Evolutionary conservation across 306 rosid genomes (phyloP).

Genomic region (Trifolium pratense): DNA sequence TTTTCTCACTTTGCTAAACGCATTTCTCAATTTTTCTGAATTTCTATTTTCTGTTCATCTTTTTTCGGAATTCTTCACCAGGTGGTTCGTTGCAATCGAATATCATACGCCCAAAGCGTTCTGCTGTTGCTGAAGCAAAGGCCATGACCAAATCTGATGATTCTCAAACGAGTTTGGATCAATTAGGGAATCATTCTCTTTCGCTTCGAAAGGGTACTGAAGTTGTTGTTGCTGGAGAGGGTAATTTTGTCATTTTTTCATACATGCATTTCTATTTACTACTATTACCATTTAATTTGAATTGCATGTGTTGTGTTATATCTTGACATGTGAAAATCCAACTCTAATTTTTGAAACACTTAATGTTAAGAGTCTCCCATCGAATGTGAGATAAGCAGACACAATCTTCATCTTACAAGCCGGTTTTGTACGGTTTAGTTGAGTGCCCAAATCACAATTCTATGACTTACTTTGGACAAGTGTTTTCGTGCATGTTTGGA

Average conservation of each 20-base stretch:
- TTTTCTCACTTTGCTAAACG: background rate
- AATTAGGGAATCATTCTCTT: background rate
- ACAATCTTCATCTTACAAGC: no score
- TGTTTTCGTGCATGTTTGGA: background rate
- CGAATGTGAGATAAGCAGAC: no score
- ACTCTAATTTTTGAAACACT: no score
- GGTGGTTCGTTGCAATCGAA: conserved; percentile 53
- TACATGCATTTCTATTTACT: no score
- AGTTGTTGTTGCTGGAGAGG: background rate
- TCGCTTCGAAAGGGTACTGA: background rate
- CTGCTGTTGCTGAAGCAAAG: conserved; percentile 51
- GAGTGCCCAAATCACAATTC: no score
- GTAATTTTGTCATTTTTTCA: background rate
- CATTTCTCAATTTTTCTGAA: background rate
- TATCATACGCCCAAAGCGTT: conserved; percentile 55
- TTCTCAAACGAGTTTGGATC: background rate
- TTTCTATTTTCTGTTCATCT: background rate
- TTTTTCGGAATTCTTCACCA: conserved; percentile 18
- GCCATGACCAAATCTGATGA: background rate
- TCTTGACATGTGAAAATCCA: no score
- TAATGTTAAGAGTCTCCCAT: no score
- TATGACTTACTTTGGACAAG: background rate
- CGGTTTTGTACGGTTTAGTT: no score
- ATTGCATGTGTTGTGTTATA: background rate
- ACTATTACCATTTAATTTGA: no score